Evolutionary conservation across 1,284 basidiomycete species (phyloP).

Genomic region (Naganishia cerealis): DNA sequence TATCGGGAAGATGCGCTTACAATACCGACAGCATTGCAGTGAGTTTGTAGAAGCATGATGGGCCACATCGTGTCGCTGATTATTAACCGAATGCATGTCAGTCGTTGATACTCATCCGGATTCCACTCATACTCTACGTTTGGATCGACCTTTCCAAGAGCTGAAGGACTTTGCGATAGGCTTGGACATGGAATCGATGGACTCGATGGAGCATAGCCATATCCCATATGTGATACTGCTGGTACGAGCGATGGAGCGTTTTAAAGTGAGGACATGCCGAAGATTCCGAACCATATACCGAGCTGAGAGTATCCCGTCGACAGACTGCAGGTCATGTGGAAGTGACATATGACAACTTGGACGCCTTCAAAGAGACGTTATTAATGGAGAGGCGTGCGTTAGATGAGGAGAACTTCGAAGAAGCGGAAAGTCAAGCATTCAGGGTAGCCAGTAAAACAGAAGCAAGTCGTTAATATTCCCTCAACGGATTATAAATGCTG

Average conservation of each 20-base stretch:
- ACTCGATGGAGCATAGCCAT: constrained; percentile 81
- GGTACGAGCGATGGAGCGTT: constrained; percentile 75
- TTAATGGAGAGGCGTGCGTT: constrained; percentile 58
- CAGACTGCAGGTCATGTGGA: constrained; percentile 11
- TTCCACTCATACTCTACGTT: constrained; percentile 74
- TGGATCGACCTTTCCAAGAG: constrained; percentile 83
- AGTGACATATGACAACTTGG: constrained; percentile 65
- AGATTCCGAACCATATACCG: neutral
- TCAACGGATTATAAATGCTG: neutral
- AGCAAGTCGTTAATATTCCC: constrained; percentile 43
- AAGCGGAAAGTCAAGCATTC: constrained; percentile 78
- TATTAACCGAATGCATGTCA: constrained; percentile 42
- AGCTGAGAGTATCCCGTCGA: neutral
- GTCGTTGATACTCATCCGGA: constrained; percentile 94
- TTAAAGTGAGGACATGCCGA: constrained; percentile 9
- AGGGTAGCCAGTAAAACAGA: constrained; percentile 68
- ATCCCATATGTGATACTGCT: constrained; percentile 83
- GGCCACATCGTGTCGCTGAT: neutral
- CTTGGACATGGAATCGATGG: constrained; percentile 72
- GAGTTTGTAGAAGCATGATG: constrained; percentile 44
- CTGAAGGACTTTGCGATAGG: constrained; percentile 70
- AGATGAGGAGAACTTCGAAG: constrained; percentile 96
- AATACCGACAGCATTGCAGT: constrained; percentile 83
- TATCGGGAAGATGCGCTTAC: constrained; percentile 80
- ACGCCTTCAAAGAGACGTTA: constrained; percentile 68